Conservation (phyloP, 306 rosid species). For the Macrotyloma uniflorum region DNA sequence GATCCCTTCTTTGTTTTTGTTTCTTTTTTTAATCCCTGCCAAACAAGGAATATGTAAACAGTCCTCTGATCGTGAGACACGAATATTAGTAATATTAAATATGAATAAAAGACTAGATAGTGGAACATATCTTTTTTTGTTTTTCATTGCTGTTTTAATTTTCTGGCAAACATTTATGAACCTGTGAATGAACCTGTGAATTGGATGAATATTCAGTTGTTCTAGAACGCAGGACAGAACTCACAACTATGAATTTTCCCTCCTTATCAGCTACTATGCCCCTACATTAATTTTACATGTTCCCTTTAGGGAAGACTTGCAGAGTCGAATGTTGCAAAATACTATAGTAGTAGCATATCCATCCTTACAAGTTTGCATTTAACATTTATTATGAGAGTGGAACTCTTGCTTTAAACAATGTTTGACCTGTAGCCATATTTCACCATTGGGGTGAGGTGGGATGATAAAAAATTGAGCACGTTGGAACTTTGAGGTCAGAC, state of each 20-base stretch:
- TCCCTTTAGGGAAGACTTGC: neutral
- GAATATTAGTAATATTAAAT: slow-evolving; percentile 42
- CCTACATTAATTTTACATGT: neutral
- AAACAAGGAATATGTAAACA: slow-evolving; percentile 33
- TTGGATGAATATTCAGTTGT: neutral
- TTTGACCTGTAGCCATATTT: slow-evolving; percentile 20
- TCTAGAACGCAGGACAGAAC: neutral
- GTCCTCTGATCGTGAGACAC: slow-evolving; percentile 43
- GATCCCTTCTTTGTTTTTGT: slow-evolving; percentile 33
- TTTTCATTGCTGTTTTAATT: neutral
- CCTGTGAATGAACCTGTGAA: neutral
- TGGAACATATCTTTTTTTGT: neutral
- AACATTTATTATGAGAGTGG: neutral
- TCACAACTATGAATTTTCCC: neutral
- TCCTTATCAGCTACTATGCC: neutral
- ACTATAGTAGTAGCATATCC: neutral
- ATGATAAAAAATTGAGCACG: slow-evolving; percentile 1
- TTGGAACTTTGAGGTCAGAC: slow-evolving; percentile 29
- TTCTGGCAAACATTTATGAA: neutral
- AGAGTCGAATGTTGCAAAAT: neutral
- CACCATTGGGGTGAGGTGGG: neutral
- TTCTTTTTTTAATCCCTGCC: neutral
- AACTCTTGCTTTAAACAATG: too few species aligned
- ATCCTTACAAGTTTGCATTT: neutral
- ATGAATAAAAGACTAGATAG: neutral